These are phyloP conservation scores for Lepidopterella palustris DNA, from an alignment of 495 filamentous ascomycete genomes.

Conservation along the genomic window DNA sequence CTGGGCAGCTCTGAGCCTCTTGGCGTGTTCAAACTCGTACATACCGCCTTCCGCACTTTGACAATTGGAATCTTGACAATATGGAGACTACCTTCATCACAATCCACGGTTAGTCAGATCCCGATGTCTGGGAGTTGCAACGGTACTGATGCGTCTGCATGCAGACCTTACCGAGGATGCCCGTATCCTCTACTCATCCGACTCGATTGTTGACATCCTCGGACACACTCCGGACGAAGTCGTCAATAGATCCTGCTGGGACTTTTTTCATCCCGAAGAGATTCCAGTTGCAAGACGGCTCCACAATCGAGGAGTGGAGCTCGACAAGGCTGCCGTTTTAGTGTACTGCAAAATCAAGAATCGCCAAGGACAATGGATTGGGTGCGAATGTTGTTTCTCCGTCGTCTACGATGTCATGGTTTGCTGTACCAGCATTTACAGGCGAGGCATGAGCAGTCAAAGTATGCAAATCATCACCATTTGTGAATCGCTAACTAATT, in stretches of 20 bases:
- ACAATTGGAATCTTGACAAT: not conserved
- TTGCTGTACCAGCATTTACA: constrained; percentile 76
- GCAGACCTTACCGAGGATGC: constrained; percentile 70
- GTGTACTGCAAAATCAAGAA: constrained; percentile 70
- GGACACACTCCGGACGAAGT: constrained; percentile 74
- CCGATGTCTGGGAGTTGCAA: constrained; percentile 2
- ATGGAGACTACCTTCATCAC: constrained; percentile 95
- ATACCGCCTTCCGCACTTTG: not conserved
- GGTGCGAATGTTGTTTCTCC: constrained; percentile 86
- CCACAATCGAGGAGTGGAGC: constrained; percentile 63
- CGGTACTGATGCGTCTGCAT: constrained; percentile 19
- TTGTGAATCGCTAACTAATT: constrained; percentile 3
- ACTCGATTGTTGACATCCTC: constrained; percentile 74
- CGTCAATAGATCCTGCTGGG: constrained; percentile 70
- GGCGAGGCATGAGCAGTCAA: constrained; percentile 59
- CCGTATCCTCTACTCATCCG: constrained; percentile 74
- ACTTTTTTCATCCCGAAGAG: constrained; percentile 81
- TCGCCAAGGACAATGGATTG: constrained; percentile 64
- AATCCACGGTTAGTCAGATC: constrained; percentile 63
- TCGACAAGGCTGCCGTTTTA: constrained; percentile 81
- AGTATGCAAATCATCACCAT: constrained; percentile 50
- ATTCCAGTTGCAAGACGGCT: constrained; percentile 66
- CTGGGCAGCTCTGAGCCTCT: not conserved
- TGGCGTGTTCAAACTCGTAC: not conserved
- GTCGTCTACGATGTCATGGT: constrained; percentile 83